A percentile compares a stretch with the other conserved stretches of the same genome.
Evolutionary conservation across 2,329 filamentous ascomycete genomes (phyloP).

Genomic region (Chrysoporthe austroafricana): DNA sequence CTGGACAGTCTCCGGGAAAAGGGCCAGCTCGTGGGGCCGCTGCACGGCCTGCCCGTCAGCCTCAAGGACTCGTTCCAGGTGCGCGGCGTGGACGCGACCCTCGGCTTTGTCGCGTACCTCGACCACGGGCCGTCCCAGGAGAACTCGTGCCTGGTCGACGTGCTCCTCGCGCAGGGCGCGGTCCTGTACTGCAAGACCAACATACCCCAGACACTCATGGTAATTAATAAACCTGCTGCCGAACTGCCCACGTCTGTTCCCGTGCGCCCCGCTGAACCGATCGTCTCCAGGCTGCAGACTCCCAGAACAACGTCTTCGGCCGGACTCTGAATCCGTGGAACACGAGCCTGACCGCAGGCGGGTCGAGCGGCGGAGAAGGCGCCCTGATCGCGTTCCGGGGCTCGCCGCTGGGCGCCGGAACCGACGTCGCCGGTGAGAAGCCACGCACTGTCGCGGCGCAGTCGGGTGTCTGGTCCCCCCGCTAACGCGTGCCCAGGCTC

Average conservation of each 20-base stretch:
- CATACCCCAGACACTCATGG: constrained; percentile 31
- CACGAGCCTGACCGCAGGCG: constrained; percentile 27
- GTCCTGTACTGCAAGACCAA: constrained; percentile 31
- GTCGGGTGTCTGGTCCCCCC: no score
- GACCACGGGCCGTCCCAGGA: constrained; percentile 24
- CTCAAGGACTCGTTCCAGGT: constrained; percentile 29
- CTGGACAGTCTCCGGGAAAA: constrained; percentile 18
- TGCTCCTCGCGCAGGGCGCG: constrained; percentile 28
- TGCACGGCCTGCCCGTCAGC: constrained; percentile 28
- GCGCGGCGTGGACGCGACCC: constrained; percentile 23
- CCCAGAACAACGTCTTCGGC: constrained; percentile 29
- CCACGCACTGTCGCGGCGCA: no score
- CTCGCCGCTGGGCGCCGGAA: constrained; percentile 30
- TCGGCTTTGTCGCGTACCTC: constrained; percentile 27
- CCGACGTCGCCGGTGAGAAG: constrained; percentile 28
- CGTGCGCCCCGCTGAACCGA: not conserved
- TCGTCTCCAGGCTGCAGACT: constrained; percentile 24
- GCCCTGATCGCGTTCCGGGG: constrained; percentile 29
- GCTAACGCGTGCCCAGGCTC: constrained; percentile 24
- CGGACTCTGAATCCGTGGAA: constrained; percentile 27
- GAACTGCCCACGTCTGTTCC: not conserved
- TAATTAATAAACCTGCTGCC: not conserved
- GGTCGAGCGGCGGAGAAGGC: constrained; percentile 30
- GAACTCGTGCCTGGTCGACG: constrained; percentile 28
- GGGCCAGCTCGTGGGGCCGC: constrained; percentile 21